Evolutionary conservation across 192 early-diverging fungal genomes (phyloP).

Genomic region (Backusella circina): DNA sequence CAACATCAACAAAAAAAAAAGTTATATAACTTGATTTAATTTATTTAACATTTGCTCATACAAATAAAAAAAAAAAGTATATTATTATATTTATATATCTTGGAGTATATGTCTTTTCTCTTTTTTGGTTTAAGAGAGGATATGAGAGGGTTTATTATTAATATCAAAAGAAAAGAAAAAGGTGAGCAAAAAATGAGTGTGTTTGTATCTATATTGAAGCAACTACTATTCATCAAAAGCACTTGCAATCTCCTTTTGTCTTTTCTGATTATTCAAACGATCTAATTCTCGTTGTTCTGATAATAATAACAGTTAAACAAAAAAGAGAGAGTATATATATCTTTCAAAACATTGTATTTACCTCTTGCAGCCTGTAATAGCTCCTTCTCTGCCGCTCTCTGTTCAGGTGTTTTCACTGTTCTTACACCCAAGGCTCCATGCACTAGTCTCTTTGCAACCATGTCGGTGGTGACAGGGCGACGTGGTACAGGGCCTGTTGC

Average conservation of each 20-base stretch:
- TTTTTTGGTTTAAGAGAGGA: no score
- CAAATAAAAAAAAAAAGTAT: neutral
- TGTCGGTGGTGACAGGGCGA: slow-evolving; percentile 56
- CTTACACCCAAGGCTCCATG: slow-evolving; percentile 72
- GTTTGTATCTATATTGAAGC: neutral
- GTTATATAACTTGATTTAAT: neutral
- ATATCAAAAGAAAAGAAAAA: no score
- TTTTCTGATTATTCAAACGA: neutral
- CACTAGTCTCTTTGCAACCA: slow-evolving; percentile 71
- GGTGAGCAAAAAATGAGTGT: no score
- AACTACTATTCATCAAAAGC: slow-evolving; percentile 16
- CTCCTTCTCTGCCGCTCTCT: slow-evolving; percentile 42
- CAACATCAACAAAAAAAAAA: no score
- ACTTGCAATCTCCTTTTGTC: slow-evolving; percentile 5
- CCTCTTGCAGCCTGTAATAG: slow-evolving; percentile 44
- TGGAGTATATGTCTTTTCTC: no score
- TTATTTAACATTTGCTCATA: neutral
- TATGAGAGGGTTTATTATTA: no score
- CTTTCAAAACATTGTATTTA: neutral
- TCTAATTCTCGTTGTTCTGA: slow-evolving; percentile 9
- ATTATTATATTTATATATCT: no score
- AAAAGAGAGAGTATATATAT: no score
- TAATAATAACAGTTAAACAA: neutral
- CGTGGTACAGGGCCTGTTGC: slow-evolving; percentile 21
- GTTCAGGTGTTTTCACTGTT: slow-evolving; percentile 42